Evolutionary conservation across 1,284 basidiomycete species (phyloP), one percentile per base, ranked within the genome.

Genomic region (Apiotrichum sp.): DNA sequence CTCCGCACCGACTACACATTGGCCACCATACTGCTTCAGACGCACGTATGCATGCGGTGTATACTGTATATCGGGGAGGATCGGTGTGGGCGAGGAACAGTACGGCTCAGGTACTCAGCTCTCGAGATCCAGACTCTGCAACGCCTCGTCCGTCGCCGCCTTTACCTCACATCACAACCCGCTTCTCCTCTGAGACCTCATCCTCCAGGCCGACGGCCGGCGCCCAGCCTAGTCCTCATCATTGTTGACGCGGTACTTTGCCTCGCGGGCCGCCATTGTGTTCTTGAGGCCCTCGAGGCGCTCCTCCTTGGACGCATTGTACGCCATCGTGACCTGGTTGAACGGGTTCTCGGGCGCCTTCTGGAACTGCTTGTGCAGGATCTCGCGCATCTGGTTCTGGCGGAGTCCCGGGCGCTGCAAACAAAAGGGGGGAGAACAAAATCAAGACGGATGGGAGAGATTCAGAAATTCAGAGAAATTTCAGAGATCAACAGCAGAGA

Each of bases 231-330:
- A 41, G 6, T 41, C 47, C 52, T 56, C 56, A 33, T 63, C 52
- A 36, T 52, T 44, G 36, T 62, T 56, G 40, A 71, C 69, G 49
- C 62, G 65, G 61, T 73, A 75, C 66, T 75, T 75, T 33, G 63
- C 70, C 58, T 75, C 73, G 46, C 68, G 58, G 6, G 68, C 68
- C 32, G 66, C 62, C 63, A 71, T 71, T 44, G 67, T 68, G 55
- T 79, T 77, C 71, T 85, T 81, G 59, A 92, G 80, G 3, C 84
- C 86, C 1, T 83, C 81, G 11, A 91, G 78, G 71, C 85, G 85
- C 44, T 90, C 88, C 9, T 88, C 88, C 80, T 91, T 90, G 39
- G 80, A 80, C 0, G 89, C 88, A 65, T 93, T 87, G 74, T 90
- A 89, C 0, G 85, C 74, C 16, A 95, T 82, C 4, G 81, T 81